Base-by-base conservation (phyloP, 169 alveolate genomes). In the Eimeria sp. region DNA sequence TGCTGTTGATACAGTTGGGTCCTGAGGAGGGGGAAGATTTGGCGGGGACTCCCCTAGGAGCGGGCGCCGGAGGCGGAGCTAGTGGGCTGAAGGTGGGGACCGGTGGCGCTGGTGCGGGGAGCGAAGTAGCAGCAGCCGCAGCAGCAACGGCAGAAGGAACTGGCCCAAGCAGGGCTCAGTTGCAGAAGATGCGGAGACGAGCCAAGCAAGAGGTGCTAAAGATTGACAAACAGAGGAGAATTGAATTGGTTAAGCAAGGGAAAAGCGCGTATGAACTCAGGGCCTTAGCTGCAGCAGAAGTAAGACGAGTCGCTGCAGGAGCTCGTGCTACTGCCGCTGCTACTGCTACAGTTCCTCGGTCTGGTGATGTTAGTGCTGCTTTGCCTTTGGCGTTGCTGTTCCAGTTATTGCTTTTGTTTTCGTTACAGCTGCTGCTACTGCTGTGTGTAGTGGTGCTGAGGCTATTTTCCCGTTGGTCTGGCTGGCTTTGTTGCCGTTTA, bases 251-350 rank as follows among this genome's bases (percentile, higher is more conserved):
- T 45, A 92, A 92, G 75, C 96, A 92, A 49, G 96, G 96, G 40
- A 92, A 92, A 34, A 92, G 92, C 45, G 96, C 96, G 30, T 73
- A 76, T 43, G 96, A 92, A 82, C 83, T 92, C 30, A 72, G 88
- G 84, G 96, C 96, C 20, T 57, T 92, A 45, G 96, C 96, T 22
- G 96, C 96, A 25, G 96, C 96, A 10, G 96, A 92, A 43, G 96
- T 92, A 63, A 30, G 90, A 4, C 87, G n/a, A 4, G 88, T 63
- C 10, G 63, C 49, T 9, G 57, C 65, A 2, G 65, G 3, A 16
- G 65, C 65, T 5, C 65, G 34, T 43, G 88, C 89, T 49, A 47
- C 40, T 80, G 67, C 63, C 30, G 51, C 47, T 47, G 67, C 89
- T 80, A 70, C 89, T 80, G 67, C 63, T 22, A 25, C 6, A 9